Evolutionary conservation across 2,329 filamentous ascomycete species (phyloP), one percentile per base, ranked within the genome.

Genomic region (Xylariaceae sp.): DNA sequence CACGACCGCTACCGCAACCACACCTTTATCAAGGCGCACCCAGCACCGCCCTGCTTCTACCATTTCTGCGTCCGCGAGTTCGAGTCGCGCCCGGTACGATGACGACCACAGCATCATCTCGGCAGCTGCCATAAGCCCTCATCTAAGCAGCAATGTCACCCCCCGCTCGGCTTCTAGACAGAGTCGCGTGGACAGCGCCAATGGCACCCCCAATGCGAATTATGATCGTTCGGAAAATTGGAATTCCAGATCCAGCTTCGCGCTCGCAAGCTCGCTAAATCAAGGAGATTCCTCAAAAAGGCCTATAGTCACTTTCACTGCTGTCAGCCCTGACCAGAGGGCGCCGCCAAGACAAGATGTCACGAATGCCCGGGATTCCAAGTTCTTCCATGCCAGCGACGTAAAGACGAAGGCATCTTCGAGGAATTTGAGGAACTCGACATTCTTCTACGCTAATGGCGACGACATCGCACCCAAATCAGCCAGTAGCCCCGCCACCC

Each of bases 351-450:
- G 61, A 55, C 62, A 69, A 64, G 63, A 69, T 21, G 45, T 42
- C 10, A 51, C 63, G 32, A 49, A 54, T 49, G 30, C 54, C 56
- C 62, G 66, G 18, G 79, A 81, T 48, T 73, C 86, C 49, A 92
- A 90, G 74, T 97, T 97, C 78, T 96, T 99, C 70, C 92, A 95
- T 68, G 94, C 92, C 26, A 89, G 85, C 68, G 89, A 96, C 62
- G 87, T 80, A 37, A 85, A 81, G 62, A 71, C 75, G 19, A 60
- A 65, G 22, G 46, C 29, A 18, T 52, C 65, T 45, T 71, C 77
- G 18, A 75, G 77, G 32, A 56, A 66, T 10, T 63, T 76, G 19
- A 75, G 77, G 30, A 56, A 66, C 12, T 63, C 77, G 10, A 75
- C 74, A n/a, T 83, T 83, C 60, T 78, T 82, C 64, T 81, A 83